Evolutionary conservation across 2,329 filamentous ascomycete genomes (phyloP).

Genomic region (Aspergillus floridensis): DNA sequence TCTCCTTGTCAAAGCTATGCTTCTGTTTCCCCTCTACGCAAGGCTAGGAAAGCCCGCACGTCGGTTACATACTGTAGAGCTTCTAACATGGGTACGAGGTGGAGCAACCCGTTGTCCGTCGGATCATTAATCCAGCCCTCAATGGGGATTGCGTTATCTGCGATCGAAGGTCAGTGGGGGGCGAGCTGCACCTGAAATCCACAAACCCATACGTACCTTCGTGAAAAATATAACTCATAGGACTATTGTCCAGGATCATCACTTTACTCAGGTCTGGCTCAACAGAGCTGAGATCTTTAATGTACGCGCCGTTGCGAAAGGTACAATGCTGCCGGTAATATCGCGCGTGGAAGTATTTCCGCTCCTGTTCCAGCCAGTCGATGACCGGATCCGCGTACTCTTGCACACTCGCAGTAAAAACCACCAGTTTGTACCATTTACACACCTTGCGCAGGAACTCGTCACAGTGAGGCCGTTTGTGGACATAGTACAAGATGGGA

Average conservation of each 20-base stretch:
- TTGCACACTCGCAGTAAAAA: conserved; percentile 96
- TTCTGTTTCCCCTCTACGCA: conserved; percentile 74
- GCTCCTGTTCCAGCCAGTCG: conserved; percentile 95
- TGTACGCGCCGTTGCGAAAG: conserved; percentile 90
- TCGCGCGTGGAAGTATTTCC: conserved; percentile 89
- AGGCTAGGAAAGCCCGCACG: conserved; percentile 82
- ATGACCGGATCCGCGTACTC: conserved; percentile 99
- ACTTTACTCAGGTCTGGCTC: conserved; percentile 97
- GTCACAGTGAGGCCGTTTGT: conserved; percentile 95
- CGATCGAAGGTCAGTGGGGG: conserved; percentile 4
- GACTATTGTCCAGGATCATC: conserved; percentile 98
- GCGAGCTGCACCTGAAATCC: not conserved
- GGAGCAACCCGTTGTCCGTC: conserved; percentile 90
- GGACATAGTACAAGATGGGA: conserved; percentile 96
- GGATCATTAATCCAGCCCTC: conserved; percentile 99
- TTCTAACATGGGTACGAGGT: conserved; percentile 88
- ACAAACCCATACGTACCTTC: conserved; percentile 65
- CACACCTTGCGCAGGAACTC: conserved; percentile 91
- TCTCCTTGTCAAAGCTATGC: conserved; percentile 20
- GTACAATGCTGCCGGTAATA: conserved; percentile 99
- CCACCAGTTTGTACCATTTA: conserved; percentile 97
- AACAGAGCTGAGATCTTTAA: conserved; percentile 94
- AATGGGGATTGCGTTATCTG: conserved; percentile 98
- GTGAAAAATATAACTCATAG: conserved; percentile 97
- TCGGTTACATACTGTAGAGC: conserved; percentile 96